Percentiles rank a stretch among this genome's conserved stretches.
phyloP scores from a whole-genome alignment of 2,329 filamentous ascomycete genomes.

The Penicillium freii region DNA sequence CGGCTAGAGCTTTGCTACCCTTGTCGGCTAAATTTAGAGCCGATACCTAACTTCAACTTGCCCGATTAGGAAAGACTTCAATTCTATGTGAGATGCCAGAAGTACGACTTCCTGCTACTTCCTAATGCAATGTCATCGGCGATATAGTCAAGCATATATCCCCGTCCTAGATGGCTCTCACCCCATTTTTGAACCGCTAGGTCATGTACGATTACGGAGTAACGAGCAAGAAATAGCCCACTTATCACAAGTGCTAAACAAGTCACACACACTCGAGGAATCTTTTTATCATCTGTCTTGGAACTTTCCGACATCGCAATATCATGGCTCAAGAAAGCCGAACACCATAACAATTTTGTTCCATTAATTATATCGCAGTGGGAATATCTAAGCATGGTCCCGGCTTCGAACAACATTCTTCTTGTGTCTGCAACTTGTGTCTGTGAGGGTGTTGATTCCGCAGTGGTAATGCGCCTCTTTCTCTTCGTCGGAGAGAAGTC shows the following conservation, averaged over 20 bases:
- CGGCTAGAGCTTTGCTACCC: not conserved
- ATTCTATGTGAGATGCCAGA: not conserved
- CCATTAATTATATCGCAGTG: not conserved
- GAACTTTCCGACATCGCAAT: not conserved
- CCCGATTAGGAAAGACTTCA: not conserved
- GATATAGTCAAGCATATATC: not conserved
- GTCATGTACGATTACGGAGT: not conserved
- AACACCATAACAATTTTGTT: not conserved
- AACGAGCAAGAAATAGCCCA: not conserved
- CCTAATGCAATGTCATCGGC: not conserved
- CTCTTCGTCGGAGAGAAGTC: not conserved
- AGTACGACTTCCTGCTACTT: not conserved
- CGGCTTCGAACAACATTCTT: not conserved
- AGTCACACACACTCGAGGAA: not conserved
- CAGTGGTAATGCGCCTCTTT: not conserved
- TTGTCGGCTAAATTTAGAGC: not conserved
- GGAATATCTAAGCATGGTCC: not conserved
- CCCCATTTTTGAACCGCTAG: not conserved
- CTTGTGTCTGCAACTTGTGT: not conserved
- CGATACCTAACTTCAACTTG: no score
- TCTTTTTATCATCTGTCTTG: not conserved
- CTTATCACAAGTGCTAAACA: not conserved
- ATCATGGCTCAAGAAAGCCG: not conserved
- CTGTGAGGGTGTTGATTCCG: not conserved
- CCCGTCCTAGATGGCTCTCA: not conserved